Conservation (phyloP, 106 monocot species). For the Cymbidium sinense region DNA sequence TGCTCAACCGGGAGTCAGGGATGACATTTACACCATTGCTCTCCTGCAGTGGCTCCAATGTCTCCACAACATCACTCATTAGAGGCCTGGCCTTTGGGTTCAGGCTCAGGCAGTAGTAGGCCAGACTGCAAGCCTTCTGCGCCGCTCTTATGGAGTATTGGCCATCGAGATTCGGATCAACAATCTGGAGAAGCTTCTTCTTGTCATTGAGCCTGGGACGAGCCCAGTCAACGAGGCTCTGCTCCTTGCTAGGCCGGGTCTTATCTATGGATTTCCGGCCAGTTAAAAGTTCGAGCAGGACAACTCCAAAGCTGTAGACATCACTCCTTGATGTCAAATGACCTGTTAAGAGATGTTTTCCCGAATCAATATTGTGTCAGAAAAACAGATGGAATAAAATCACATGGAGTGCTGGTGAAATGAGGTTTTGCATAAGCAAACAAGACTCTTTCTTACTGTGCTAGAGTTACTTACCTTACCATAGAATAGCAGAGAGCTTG, state of each 20-base stretch:
- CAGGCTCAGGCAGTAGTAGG: constrained; percentile 63
- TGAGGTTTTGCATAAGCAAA: too few relatives aligned
- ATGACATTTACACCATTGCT: background rate
- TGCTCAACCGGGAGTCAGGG: constrained; percentile 1
- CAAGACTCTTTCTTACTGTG: too few relatives aligned
- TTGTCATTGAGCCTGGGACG: constrained; percentile 52
- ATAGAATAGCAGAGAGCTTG: too few relatives aligned
- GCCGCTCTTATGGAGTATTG: constrained; percentile 56
- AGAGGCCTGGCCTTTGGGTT: constrained; percentile 92
- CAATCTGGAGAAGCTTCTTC: constrained; percentile 48
- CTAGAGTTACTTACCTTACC: too few relatives aligned
- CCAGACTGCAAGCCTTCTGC: constrained; percentile 63
- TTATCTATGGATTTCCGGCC: constrained; percentile 71
- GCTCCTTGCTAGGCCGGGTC: constrained; percentile 55
- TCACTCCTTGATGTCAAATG: constrained; percentile 86
- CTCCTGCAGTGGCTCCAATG: constrained; percentile 66
- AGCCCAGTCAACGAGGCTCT: constrained; percentile 75
- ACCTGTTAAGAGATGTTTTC: constrained; percentile 25
- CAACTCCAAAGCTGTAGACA: constrained; percentile 91
- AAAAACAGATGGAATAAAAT: too few relatives aligned
- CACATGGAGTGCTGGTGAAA: too few relatives aligned
- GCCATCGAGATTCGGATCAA: constrained; percentile 57
- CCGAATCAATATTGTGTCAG: too few relatives aligned
- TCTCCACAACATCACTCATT: constrained; percentile 80
- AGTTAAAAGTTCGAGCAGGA: constrained; percentile 78